Evolutionary conservation across 768 basidiomycete genomes (phyloP).

Genomic region (Hypholoma fasciculare): DNA sequence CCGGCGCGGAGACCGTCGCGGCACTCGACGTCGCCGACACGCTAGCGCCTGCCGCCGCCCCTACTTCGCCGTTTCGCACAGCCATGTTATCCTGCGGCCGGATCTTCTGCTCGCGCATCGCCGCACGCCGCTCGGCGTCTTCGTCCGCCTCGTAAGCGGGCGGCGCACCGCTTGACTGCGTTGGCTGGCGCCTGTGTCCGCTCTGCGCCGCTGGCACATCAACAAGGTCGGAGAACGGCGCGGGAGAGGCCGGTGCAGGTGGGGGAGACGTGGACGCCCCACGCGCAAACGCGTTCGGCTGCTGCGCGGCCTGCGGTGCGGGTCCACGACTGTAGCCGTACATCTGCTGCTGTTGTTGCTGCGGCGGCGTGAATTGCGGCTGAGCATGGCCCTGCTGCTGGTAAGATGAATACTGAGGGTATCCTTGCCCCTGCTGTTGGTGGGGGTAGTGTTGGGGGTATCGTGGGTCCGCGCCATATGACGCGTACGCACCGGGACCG

Average conservation of each 20-base stretch:
- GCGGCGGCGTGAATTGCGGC: not conserved
- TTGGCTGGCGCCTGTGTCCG: constrained; percentile 12
- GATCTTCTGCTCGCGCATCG: too few relatives aligned
- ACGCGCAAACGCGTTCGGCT: not conserved
- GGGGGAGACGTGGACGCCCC: not conserved
- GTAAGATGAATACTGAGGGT: constrained; percentile 11
- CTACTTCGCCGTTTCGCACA: constrained; percentile 5
- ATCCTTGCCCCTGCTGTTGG: constrained; percentile 12
- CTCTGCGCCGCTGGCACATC: not conserved
- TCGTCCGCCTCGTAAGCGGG: constrained; percentile 25
- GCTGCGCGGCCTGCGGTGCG: not conserved
- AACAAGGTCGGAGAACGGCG: not conserved
- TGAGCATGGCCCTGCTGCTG: constrained; percentile 9
- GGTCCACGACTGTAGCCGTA: constrained; percentile 7
- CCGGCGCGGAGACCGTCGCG: not conserved
- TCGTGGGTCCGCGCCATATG: constrained; percentile 15
- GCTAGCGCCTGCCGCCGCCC: not conserved
- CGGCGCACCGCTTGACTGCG: constrained; percentile 19
- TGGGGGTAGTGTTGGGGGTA: constrained; percentile 12
- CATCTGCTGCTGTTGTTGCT: constrained; percentile 9
- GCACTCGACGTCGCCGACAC: not conserved
- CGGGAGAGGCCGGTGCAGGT: too few relatives aligned
- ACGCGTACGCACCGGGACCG: constrained; percentile 21
- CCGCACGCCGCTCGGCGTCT: constrained; percentile 14
- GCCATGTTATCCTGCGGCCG: constrained; percentile 13